A percentile compares a stretch with the other conserved stretches of the same genome.
These are phyloP conservation scores for Pisolithus marmoratus DNA, from an alignment of 768 basidiomycete species.

Conservation along the genomic window DNA sequence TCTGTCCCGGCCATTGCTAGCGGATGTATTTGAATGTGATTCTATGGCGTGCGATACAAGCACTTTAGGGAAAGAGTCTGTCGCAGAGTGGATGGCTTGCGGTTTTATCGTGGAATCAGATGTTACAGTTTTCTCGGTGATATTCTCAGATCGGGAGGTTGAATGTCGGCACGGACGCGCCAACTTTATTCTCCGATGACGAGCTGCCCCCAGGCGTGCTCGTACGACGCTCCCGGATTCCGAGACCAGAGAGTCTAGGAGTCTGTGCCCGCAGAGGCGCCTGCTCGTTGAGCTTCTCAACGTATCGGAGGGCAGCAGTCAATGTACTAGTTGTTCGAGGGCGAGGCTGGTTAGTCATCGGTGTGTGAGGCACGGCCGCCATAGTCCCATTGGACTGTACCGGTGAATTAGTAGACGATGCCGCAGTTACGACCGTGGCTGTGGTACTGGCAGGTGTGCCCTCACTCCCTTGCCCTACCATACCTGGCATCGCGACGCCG, in stretches of 20 bases:
- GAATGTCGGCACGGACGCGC: conserved; percentile 11
- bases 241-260: conserved; percentile 17
- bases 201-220: conserved; percentile 37
- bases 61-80: not conserved
- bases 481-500: conserved; percentile 72
- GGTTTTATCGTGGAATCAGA: conserved; percentile 4
- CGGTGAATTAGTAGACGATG: not conserved
- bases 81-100: not conserved
- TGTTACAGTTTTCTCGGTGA: conserved; percentile 5
- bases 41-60: conserved; percentile 3
- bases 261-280: conserved; percentile 27
- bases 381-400: not conserved
- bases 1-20: conserved; percentile 8
- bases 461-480: conserved; percentile 31
- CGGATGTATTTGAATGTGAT: conserved; percentile 15
- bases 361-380: too few species aligned
- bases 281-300: conserved; percentile 36
- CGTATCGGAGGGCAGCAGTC: conserved; percentile 26
- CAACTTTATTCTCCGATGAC: conserved; percentile 13
- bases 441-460: not conserved
- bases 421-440: not conserved
- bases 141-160: conserved; percentile 18
- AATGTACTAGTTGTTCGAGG: conserved; percentile 33
- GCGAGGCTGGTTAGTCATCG: conserved; percentile 11
- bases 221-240: conserved; percentile 43